Conservation (phyloP, 208 protist species). For the Wallacemonas sp. region DNA sequence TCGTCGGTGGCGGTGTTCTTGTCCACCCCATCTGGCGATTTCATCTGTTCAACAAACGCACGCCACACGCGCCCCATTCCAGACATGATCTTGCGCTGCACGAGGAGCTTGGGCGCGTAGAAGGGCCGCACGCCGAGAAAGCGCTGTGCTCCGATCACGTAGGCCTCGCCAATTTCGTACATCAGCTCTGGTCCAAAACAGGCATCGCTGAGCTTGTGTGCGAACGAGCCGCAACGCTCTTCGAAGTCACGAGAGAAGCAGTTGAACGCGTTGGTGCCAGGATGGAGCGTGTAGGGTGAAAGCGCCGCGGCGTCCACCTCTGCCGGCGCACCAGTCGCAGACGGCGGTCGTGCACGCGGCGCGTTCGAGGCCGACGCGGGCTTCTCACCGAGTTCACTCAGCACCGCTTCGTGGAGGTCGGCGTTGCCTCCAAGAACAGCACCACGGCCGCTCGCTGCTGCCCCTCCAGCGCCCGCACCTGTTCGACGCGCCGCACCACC, state of each 20-base stretch:
- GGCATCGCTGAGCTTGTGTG: slow-evolving; percentile 49
- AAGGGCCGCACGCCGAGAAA: slow-evolving; percentile 79
- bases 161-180: slow-evolving; percentile 75
- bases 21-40: slow-evolving; percentile 10
- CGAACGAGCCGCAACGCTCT: slow-evolving; percentile 66
- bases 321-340: neutral
- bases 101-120: slow-evolving; percentile 75
- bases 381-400: slow-evolving; percentile 1
- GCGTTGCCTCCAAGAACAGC: neutral
- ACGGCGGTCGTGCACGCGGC: neutral
- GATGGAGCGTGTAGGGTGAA: slow-evolving; percentile 45
- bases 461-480: neutral
- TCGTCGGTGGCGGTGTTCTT: slow-evolving; percentile 14
- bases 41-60: slow-evolving; percentile 50
- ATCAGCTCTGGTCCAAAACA: slow-evolving; percentile 83
- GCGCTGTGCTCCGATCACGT: slow-evolving; percentile 74
- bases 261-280: slow-evolving; percentile 69
- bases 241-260: slow-evolving; percentile 80
- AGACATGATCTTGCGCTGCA: slow-evolving; percentile 60
- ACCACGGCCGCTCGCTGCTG: neutral
- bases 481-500: too few species aligned
- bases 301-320: neutral
- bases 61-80: slow-evolving; percentile 63
- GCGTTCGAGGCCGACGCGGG: neutral
- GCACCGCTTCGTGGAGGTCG: neutral